phyloP scores from a whole-genome alignment of 2,329 filamentous ascomycete species.

The Immersiporthe knoxdaviesiana region DNA sequence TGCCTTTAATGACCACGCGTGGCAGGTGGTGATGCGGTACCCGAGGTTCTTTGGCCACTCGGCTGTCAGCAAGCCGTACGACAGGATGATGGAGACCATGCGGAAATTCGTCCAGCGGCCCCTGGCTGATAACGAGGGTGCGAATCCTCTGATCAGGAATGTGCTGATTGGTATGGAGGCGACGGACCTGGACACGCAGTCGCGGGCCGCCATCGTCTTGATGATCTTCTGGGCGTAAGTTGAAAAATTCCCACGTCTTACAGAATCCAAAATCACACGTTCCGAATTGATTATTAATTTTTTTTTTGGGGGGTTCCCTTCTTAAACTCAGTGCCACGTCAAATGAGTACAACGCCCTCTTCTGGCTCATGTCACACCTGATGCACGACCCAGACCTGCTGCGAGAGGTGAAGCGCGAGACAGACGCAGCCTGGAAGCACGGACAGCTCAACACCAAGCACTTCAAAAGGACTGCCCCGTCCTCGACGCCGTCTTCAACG shows the following conservation, averaged over 20 bases:
- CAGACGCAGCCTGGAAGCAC: constrained; percentile 9
- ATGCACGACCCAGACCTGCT: constrained; percentile 2
- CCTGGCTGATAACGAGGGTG: background rate
- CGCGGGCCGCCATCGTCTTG: constrained; percentile 5
- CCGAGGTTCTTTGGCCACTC: background rate
- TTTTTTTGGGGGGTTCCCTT: background rate
- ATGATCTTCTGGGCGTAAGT: constrained; percentile 20
- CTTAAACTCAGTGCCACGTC: background rate
- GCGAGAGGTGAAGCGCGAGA: constrained; percentile 2
- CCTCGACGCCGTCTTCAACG: constrained; percentile 8
- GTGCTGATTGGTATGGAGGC: constrained; percentile 6
- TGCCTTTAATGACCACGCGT: constrained; percentile 9
- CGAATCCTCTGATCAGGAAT: background rate
- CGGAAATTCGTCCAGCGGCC: constrained; percentile 1
- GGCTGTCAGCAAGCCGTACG: background rate
- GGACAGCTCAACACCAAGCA: background rate
- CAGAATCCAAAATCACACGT: background rate
- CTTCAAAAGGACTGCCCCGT: constrained; percentile 1
- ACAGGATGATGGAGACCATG: constrained; percentile 12
- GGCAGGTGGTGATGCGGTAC: constrained; percentile 10
- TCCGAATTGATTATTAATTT: background rate
- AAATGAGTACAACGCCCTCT: constrained; percentile 8
- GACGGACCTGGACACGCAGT: background rate
- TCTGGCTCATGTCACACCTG: constrained; percentile 11
- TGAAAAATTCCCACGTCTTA: background rate